These are phyloP conservation scores for Boletus rubroflammeus DNA, from an alignment of 768 basidiomycete species.

Conservation along the genomic window DNA sequence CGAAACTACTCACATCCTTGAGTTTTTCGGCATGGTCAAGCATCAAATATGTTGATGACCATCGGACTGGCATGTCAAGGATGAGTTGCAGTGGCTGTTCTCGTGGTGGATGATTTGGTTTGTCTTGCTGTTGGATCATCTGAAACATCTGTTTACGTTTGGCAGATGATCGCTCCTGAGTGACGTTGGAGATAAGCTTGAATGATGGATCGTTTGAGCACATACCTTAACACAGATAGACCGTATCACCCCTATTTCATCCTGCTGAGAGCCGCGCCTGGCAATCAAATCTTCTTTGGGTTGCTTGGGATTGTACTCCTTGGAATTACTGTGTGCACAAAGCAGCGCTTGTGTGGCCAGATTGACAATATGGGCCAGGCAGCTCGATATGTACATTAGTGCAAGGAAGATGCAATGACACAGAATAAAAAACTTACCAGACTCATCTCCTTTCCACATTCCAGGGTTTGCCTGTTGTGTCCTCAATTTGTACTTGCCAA, in stretches of 20 bases:
- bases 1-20: background rate
- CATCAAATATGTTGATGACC: background rate
- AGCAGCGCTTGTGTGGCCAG: background rate
- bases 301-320: background rate
- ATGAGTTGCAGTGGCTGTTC: background rate
- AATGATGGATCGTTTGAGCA: background rate
- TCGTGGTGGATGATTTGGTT: background rate
- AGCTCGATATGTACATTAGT: no score
- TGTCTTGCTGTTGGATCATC: background rate
- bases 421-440: background rate
- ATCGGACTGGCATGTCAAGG: background rate
- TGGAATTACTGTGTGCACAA: background rate
- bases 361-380: background rate
- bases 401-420: no score
- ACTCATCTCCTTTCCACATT: background rate
- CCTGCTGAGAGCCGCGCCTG: rapidly evolving
- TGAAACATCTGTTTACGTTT: background rate
- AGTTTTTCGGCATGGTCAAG: background rate
- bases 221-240: background rate
- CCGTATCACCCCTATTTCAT: background rate
- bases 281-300: background rate
- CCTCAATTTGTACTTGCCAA: slow-evolving; percentile 23
- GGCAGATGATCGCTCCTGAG: background rate
- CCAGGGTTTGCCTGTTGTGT: background rate
- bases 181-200: background rate